A percentile compares a stretch with the other conserved stretches of the same genome.
These are phyloP conservation scores for Saturnispora hagleri DNA, from an alignment of 805 yeast genomes.

Conservation along the genomic window DNA sequence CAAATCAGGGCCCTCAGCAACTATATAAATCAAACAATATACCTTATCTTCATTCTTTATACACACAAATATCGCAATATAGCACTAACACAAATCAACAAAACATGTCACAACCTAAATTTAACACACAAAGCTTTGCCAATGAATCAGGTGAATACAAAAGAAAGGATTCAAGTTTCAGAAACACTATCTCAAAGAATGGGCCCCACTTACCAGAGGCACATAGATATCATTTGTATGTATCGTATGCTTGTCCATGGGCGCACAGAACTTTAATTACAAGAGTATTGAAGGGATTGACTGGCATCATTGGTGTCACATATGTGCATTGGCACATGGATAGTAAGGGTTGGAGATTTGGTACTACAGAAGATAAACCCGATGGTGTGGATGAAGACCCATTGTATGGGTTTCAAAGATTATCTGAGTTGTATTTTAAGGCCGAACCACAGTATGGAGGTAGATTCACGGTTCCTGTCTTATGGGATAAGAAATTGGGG, in stretches of 20 bases:
- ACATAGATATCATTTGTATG: slow-evolving; percentile 79
- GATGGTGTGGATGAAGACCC: slow-evolving; percentile 47
- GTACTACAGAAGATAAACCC: slow-evolving; percentile 35
- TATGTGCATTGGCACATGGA: slow-evolving; percentile 93
- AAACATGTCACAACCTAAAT: not conserved
- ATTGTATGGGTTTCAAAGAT: slow-evolving; percentile 45
- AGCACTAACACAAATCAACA: not conserved
- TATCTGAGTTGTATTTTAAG: slow-evolving; percentile 66
- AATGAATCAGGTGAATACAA: slow-evolving; percentile 46
- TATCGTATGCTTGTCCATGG: slow-evolving; percentile 92
- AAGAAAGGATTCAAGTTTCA: slow-evolving; percentile 43
- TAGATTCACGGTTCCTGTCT: slow-evolving; percentile 84
- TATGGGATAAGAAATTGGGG: slow-evolving; percentile 78
- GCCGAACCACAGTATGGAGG: slow-evolving; percentile 71
- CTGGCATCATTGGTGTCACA: slow-evolving; percentile 51
- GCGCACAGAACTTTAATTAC: slow-evolving; percentile 80
- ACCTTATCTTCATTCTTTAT: not conserved
- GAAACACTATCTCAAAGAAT: slow-evolving; percentile 48
- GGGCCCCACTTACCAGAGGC: slow-evolving; percentile 68
- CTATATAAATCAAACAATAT: not conserved
- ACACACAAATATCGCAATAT: not conserved
- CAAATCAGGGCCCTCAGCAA: not conserved
- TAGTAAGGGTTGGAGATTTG: slow-evolving; percentile 82
- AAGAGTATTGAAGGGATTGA: slow-evolving; percentile 64
- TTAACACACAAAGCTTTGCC: slow-evolving; percentile 34